Evolutionary conservation across 306 rosid species (phyloP).

Genomic region (Vigna trinervia): DNA sequence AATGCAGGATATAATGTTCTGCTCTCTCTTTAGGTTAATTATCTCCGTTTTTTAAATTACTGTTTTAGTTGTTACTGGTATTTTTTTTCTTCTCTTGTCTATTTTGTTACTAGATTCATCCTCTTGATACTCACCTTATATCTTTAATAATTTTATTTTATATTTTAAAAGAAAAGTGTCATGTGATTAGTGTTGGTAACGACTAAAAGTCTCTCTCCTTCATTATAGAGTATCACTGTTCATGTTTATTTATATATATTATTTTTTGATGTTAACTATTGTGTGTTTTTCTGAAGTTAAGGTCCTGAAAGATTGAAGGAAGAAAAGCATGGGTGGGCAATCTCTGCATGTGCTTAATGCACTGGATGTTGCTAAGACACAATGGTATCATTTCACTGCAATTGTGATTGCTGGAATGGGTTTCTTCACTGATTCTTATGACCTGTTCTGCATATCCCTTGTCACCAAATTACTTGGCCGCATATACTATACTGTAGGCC

Average conservation of each 20-base stretch:
- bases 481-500: slow-evolving; percentile 63
- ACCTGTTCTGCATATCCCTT: slow-evolving; percentile 89
- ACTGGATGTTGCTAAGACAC: slow-evolving; percentile 85
- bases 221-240: slow-evolving; percentile 16
- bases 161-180: too few species aligned
- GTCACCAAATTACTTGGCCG: slow-evolving; percentile 85
- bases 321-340: slow-evolving; percentile 50
- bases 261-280: not conserved
- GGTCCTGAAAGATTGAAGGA: not conserved
- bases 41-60: too few species aligned
- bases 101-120: too few species aligned
- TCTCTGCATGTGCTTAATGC: slow-evolving; percentile 71
- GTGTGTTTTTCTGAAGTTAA: not conserved
- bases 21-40: too few species aligned
- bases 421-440: slow-evolving; percentile 88
- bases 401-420: slow-evolving; percentile 95
- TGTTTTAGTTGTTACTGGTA: too few species aligned
- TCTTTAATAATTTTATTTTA: too few species aligned
- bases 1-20: too few species aligned
- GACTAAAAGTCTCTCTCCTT: too few species aligned
- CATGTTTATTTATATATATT: not conserved
- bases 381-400: slow-evolving; percentile 93
- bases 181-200: too few species aligned
- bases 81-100: too few species aligned
- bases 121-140: too few species aligned